Evolutionary conservation across 495 filamentous ascomycete species (phyloP), one percentile per base, ranked within the genome.

Genomic region (Aspergillus biplanus): DNA sequence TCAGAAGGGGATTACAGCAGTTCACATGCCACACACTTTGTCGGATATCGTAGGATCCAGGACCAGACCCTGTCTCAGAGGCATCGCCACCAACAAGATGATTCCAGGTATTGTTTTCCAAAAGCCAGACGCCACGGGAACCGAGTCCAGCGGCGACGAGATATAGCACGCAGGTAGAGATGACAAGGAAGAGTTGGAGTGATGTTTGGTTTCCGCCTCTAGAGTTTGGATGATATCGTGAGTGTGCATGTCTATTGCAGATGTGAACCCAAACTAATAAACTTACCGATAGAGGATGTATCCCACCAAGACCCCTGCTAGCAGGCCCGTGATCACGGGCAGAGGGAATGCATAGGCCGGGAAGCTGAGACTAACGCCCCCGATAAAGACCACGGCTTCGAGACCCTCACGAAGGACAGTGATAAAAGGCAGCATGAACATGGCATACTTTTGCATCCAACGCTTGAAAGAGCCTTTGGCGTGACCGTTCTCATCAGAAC

Each of bases 11-110:
- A 58, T 83, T 93, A 73, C 92, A 96, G 78, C 91, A 96, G 68
- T 97, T 96, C 56, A 96, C 86, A 70, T 97, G 93, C 93, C 93
- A 97, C 4, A 97, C 92, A 53, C 86, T 93, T 65, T 87, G 77
- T 35, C 82, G 80, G 65, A 97, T 94, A 71, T 97, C 88, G 75
- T 97, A 97, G 0, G 91, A 95, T 5, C 93, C 93, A 0, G 93
- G 83, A 0, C 93, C 93, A 12, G 83, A 71, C 2, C 93, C 93
- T 4, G 83, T 78, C 71, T 96, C 93, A 0, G 85, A 80, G 3
- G 86, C 86, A 73, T 97, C 93, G 7, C 87, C 85, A n/a, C 92
- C 92, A 48, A 90, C 78, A 8, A 81, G 18, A 13, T 85, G 80
- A 62, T 86, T 87, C 90, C 90, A 94, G 55, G 71, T 56, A 56